These are phyloP conservation scores for Imleria badia DNA, from an alignment of 768 basidiomycete genomes.

Conservation along the genomic window DNA sequence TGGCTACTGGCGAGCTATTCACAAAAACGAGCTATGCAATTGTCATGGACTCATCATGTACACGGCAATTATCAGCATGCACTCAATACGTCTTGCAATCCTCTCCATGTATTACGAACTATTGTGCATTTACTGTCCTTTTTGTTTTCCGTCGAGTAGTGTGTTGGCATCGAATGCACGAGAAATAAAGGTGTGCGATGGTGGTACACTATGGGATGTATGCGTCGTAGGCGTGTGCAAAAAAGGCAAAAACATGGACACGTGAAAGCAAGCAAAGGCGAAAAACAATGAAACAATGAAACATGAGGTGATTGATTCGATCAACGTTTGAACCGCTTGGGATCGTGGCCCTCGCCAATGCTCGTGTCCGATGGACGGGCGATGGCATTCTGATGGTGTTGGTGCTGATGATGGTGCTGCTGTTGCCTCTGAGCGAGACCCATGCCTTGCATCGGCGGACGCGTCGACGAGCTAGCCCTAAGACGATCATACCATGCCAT, in stretches of 20 bases:
- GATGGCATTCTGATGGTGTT: conserved; percentile 17
- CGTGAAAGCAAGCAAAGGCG: neutral
- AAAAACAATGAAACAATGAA: too few species aligned
- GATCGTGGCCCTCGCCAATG: conserved; percentile 8
- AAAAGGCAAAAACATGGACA: neutral
- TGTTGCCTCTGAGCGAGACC: conserved; percentile 39
- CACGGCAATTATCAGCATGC: neutral
- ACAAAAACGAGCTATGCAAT: neutral
- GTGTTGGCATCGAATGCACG: neutral
- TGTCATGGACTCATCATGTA: neutral
- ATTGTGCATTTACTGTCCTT: neutral
- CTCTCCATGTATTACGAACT: neutral
- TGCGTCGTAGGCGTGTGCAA: neutral
- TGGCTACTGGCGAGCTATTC: conserved; percentile 1
- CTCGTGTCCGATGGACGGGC: conserved; percentile 29
- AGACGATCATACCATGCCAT: neutral
- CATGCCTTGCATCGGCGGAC: conserved; percentile 35
- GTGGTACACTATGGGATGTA: neutral
- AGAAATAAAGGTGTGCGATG: neutral
- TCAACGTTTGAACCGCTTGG: conserved; percentile 46
- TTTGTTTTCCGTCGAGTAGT: too few species aligned
- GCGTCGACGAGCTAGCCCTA: conserved; percentile 20
- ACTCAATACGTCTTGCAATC: neutral
- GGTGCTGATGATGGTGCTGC: conserved; percentile 19
- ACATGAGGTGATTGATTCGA: neutral